Evolutionary conservation across 1,139 yeast genomes (phyloP).

Genomic region (Hyphopichia wangnamkhiaoensis): DNA sequence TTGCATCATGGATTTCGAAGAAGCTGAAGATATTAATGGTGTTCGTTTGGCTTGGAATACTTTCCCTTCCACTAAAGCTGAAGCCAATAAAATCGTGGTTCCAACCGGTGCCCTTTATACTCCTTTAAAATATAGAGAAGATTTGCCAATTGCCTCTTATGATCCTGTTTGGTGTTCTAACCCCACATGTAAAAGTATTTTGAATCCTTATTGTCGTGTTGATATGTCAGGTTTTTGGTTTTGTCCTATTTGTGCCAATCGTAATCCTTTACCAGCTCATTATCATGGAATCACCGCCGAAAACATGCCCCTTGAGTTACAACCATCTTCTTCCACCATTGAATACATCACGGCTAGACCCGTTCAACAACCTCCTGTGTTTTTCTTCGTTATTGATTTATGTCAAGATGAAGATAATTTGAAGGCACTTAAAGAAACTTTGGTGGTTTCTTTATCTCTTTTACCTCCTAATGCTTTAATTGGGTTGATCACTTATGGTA

Average conservation of each 20-base stretch:
- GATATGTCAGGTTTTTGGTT: conserved; percentile 88
- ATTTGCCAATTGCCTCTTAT: conserved; percentile 77
- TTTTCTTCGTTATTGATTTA: conserved; percentile 84
- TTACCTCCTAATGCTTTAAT: conserved; percentile 93
- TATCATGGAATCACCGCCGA: conserved; percentile 84
- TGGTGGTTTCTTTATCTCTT: conserved; percentile 76
- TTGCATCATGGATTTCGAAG: conserved; percentile 46
- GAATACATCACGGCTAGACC: conserved; percentile 91
- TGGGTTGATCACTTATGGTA: conserved; percentile 91
- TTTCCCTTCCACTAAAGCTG: conserved; percentile 82
- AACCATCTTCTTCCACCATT: conserved; percentile 76
- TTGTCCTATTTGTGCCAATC: conserved; percentile 81
- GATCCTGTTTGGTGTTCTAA: conserved; percentile 87
- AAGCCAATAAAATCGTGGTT: conserved; percentile 88
- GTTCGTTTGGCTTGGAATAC: conserved; percentile 54
- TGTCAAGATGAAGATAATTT: conserved; percentile 95
- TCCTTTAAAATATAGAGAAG: conserved; percentile 80
- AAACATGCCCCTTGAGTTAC: conserved; percentile 84
- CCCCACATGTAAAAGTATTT: conserved; percentile 77
- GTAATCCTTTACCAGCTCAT: conserved; percentile 89
- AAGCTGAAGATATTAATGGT: conserved; percentile 52
- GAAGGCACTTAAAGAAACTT: conserved; percentile 83
- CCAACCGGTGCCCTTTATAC: conserved; percentile 95
- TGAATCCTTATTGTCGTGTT: conserved; percentile 86
- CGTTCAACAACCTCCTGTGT: conserved; percentile 89